A percentile compares a stretch with the other conserved stretches of the same genome.
Evolutionary conservation across 169 alveolate genomes (phyloP).

Genomic region (Babesia bovis): DNA sequence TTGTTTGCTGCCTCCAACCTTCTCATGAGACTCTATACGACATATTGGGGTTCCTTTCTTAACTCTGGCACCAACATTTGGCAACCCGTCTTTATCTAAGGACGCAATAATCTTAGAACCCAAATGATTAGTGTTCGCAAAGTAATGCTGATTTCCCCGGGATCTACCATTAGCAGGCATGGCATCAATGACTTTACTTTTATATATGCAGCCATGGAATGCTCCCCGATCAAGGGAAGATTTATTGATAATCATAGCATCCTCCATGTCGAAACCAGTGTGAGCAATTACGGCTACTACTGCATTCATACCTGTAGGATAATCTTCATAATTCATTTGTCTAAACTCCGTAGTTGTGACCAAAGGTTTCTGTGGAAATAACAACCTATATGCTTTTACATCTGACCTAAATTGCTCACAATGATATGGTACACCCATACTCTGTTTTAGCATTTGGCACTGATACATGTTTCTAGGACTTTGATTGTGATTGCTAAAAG

Average conservation of each 20-base stretch:
- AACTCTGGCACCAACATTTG: constrained; percentile 76
- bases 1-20: constrained; percentile 40
- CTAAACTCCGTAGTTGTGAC: constrained; percentile 93
- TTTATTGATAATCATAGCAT: constrained; percentile 98
- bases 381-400: constrained; percentile 90
- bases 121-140: constrained; percentile 34
- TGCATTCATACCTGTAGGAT: constrained; percentile 99
- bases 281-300: constrained; percentile 99
- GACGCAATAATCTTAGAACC: constrained; percentile 36
- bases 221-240: constrained; percentile 98
- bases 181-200: constrained; percentile 85
- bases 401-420: constrained; percentile 93
- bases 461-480: constrained; percentile 98
- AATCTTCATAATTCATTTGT: constrained; percentile 91
- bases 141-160: constrained; percentile 40
- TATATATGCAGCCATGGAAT: constrained; percentile 96
- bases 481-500: constrained; percentile 98
- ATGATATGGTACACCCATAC: constrained; percentile 98
- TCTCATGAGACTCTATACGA: constrained; percentile 66
- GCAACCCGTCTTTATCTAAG: constrained; percentile 82
- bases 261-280: constrained; percentile 99
- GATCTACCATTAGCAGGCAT: constrained; percentile 22
- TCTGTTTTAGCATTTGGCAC: constrained; percentile 99
- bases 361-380: constrained; percentile 97
- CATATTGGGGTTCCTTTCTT: constrained; percentile 73